Evolutionary conservation across 352 stramenopile genomes (phyloP), one percentile per base, ranked within the genome.

Genomic region (Phytophthora megakarya): DNA sequence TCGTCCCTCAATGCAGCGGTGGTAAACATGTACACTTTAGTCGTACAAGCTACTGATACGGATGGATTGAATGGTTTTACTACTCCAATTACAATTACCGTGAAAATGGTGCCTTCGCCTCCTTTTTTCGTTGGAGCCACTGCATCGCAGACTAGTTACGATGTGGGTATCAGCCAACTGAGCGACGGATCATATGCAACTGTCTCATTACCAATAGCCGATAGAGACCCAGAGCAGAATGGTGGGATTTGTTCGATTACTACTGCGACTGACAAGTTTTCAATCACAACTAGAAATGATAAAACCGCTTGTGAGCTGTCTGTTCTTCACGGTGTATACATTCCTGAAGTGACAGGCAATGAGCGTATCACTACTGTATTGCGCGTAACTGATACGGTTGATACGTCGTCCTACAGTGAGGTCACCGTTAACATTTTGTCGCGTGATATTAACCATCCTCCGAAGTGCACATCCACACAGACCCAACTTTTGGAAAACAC

Each of bases 401-500:
- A 81, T 18, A 3, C 44, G 25, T 66, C 40, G 4, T 65, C 72
- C 16, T 89, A 68, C 51, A 84, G 30, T 21, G 71, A 85, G 16
- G 51, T 87, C 26, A 78, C 63, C 1, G 25, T 89, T 15, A 48
- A 58, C 7, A 66, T 88, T 22, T 25, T 76, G n/a, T 81, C 79
- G 12, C 73, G 73, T 38, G 72, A 80, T 7, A 39, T 78, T 26
- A 88, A 88, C 40, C 74, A 81, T 53, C 75, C 80, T 9, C 80
- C 80, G 0, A 58, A 68, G 33, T 86, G 80, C 30, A 60, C 35
- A 1, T 52, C 38, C 12, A 45, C 57, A 4, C 45, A 56, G 8
- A 48, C 76, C 3, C 61, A 81, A 55, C 15, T 86, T n/a, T 67
- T 70, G 22, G 80, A 88, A 35, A 89, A 89, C 50, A 69, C 73